Conservation (phyloP, 1,139 yeast genomes). For the Pichia sp. region DNA sequence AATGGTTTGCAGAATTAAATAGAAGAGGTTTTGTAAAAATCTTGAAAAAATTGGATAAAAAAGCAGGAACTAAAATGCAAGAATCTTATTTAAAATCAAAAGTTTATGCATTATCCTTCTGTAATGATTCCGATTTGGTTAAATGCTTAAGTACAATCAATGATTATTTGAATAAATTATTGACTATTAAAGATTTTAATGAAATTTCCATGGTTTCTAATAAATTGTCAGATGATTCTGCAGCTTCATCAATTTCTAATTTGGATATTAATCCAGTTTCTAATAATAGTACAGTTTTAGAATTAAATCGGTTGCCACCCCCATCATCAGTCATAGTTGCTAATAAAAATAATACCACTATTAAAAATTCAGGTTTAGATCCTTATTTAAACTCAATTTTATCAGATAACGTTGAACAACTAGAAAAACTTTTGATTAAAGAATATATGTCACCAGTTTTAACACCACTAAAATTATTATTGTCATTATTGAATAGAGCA, state of each 20-base stretch:
- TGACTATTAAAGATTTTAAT: conserved; percentile 2
- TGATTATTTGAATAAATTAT: conserved; percentile 42
- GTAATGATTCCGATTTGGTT: conserved; percentile 57
- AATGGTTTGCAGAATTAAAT: conserved; percentile 92
- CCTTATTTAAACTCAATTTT: conserved; percentile 33
- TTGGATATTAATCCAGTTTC: conserved; percentile 16
- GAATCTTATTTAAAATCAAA: conserved; percentile 62
- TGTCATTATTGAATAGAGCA: conserved; percentile 59
- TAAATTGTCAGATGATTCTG: conserved; percentile 8
- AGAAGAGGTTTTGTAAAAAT: conserved; percentile 87
- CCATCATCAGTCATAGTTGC: conserved; percentile 16
- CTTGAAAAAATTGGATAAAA: conserved; percentile 85
- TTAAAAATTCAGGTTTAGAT: conserved; percentile 26
- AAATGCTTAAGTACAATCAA: conserved; percentile 52
- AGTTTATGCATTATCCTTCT: conserved; percentile 71
- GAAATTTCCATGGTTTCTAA: background rate
- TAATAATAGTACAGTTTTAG: background rate
- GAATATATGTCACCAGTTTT: conserved; percentile 36
- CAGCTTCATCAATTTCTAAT: conserved; percentile 23
- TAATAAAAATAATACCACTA: background rate
- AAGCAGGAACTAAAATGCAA: conserved; percentile 65
- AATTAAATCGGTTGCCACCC: conserved; percentile 15
- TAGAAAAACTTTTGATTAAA: conserved; percentile 37
- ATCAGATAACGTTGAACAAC: conserved; percentile 40
- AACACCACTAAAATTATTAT: conserved; percentile 39